phyloP scores from a whole-genome alignment of 2,329 filamentous ascomycete species.

The Ascochyta koolunga region DNA sequence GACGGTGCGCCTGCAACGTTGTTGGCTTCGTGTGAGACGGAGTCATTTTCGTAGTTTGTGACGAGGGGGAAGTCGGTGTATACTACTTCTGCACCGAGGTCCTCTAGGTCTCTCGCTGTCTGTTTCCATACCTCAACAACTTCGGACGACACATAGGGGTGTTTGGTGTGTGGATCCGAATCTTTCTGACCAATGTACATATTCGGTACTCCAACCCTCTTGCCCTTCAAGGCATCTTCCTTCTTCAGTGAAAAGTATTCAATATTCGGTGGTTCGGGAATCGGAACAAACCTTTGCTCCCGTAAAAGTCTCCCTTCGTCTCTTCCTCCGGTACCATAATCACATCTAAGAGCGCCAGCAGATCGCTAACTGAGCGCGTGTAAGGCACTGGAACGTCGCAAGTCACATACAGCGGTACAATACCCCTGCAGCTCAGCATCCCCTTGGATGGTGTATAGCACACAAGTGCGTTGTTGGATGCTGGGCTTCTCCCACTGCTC shows the following conservation, averaged over 20 bases:
- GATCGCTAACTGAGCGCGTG: constrained; percentile 57
- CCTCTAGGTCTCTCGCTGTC: constrained; percentile 47
- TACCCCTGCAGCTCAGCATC: constrained; percentile 58
- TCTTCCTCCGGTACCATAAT: constrained; percentile 53
- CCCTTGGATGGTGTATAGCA: constrained; percentile 63
- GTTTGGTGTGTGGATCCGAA: constrained; percentile 40
- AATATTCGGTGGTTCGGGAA: constrained; percentile 48
- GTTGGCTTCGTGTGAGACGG: constrained; percentile 43
- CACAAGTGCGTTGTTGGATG: constrained; percentile 62
- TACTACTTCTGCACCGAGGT: constrained; percentile 51
- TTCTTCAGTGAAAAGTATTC: constrained; percentile 45
- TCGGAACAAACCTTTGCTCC: constrained; percentile 54
- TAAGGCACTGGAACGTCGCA: constrained; percentile 63
- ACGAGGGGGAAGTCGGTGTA: constrained; percentile 56
- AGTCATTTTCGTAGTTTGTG: constrained; percentile 54
- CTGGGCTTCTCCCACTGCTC: constrained; percentile 62
- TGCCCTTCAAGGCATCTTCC: constrained; percentile 48
- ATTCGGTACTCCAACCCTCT: constrained; percentile 57
- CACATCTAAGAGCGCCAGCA: constrained; percentile 58
- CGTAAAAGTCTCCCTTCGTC: constrained; percentile 60
- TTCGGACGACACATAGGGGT: constrained; percentile 44
- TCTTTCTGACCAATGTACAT: constrained; percentile 57
- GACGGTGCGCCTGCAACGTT: constrained; percentile 52
- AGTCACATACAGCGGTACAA: constrained; percentile 63
- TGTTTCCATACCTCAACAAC: constrained; percentile 47